Conservation (phyloP, 768 basidiomycete species). For the Cystobasidium ongulense region DNA sequence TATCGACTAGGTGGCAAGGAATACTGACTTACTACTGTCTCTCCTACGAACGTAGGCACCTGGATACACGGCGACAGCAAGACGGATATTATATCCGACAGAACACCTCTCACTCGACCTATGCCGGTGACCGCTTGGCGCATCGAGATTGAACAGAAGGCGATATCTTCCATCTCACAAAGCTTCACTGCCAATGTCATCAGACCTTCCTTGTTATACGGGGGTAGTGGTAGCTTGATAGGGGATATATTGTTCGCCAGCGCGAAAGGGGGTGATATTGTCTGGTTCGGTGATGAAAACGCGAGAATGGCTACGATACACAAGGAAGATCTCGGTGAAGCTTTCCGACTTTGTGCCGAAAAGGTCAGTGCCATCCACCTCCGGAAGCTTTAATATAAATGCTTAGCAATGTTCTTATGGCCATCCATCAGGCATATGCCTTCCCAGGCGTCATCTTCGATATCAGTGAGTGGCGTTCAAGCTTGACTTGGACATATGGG, state of each 20-base stretch:
- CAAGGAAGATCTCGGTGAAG: conserved; percentile 12
- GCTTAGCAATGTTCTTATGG: not conserved
- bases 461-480: not conserved
- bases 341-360: conserved; percentile 12
- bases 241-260: not conserved
- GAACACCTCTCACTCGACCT: conserved; percentile 11
- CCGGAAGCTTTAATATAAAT: too few species aligned
- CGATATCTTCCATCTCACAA: not conserved
- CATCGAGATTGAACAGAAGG: conserved; percentile 19
- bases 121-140: not conserved
- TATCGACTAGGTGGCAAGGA: not conserved
- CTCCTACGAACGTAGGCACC: not conserved
- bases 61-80: conserved; percentile 24
- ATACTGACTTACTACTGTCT: not conserved
- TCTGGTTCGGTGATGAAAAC: conserved; percentile 11
- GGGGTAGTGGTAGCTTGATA: not conserved
- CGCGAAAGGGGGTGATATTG: conserved; percentile 12
- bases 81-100: conserved; percentile 12
- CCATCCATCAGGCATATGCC: conserved; percentile 5
- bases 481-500: not conserved
- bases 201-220: conserved; percentile 20
- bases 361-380: not conserved
- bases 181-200: conserved; percentile 24
- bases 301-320: conserved; percentile 17
- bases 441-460: conserved; percentile 22